A percentile compares a stretch with the other conserved stretches of the same genome.
Conservation (phyloP, 306 rosid genomes). For the Quercus berberidifolia region DNA sequence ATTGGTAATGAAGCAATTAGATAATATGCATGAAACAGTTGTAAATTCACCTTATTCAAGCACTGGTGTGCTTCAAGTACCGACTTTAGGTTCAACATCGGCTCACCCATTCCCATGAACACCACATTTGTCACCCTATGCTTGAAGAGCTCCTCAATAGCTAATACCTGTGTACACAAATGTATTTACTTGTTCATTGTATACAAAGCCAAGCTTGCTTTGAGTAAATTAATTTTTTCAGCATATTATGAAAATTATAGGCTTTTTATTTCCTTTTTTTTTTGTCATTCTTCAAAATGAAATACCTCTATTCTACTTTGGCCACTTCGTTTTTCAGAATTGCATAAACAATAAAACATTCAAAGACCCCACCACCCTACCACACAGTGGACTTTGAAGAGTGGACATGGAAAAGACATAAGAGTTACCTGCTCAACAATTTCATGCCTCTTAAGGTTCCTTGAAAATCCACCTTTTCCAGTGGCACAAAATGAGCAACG, state of each 20-base stretch:
- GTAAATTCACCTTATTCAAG: slow-evolving; percentile 71
- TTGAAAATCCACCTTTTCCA: slow-evolving; percentile 92
- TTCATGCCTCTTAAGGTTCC: slow-evolving; percentile 84
- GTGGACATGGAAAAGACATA: slow-evolving; percentile 4
- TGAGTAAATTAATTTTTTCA: slow-evolving; percentile 9
- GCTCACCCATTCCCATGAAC: slow-evolving; percentile 99
- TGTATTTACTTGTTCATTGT: neutral
- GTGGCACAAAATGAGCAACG: slow-evolving; percentile 98
- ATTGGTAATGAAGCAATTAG: slow-evolving; percentile 5
- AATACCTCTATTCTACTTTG: neutral
- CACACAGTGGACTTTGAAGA: neutral
- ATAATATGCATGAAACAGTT: neutral
- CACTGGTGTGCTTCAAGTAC: slow-evolving; percentile 90
- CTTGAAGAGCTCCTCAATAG: slow-evolving; percentile 86
- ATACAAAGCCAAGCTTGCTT: slow-evolving; percentile 17
- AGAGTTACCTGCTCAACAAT: slow-evolving; percentile 83
- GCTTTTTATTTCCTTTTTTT: neutral
- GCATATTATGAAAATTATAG: neutral
- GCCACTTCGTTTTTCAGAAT: neutral
- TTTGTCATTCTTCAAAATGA: neutral
- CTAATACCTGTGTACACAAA: slow-evolving; percentile 67
- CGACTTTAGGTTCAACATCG: slow-evolving; percentile 85
- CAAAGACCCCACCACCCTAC: neutral
- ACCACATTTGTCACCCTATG: slow-evolving; percentile 90
- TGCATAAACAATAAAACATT: neutral